These are phyloP conservation scores for Gnetum montanum DNA, from an alignment of 75 land plant species.

Conservation along the genomic window DNA sequence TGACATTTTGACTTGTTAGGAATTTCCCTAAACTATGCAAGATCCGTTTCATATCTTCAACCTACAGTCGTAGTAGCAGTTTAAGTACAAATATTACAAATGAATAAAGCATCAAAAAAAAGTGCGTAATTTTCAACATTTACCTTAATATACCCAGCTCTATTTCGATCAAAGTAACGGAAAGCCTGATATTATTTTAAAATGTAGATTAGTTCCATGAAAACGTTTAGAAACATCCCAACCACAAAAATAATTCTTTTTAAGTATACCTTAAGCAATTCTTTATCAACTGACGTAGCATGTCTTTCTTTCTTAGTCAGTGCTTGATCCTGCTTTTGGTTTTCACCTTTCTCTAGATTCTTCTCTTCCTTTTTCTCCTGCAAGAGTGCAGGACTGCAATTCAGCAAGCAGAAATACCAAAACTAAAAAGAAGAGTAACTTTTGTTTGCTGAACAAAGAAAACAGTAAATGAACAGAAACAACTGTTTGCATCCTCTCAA, in stretches of 20 bases:
- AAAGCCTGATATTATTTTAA: constrained; percentile 53
- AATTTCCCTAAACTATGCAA: constrained; percentile 78
- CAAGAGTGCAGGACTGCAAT: too few species aligned
- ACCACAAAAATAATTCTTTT: not conserved
- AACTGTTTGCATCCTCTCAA: too few species aligned
- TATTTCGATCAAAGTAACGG: constrained; percentile 78
- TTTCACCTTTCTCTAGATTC: constrained; percentile 3
- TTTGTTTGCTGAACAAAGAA: too few species aligned
- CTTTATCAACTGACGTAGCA: constrained; percentile 37
- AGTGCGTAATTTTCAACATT: not conserved
- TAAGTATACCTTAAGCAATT: constrained; percentile 37
- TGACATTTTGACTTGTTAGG: constrained; percentile 73
- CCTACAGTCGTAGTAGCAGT: constrained; percentile 39
- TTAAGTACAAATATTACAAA: not conserved
- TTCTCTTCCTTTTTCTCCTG: constrained; percentile 4
- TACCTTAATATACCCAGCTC: constrained; percentile 77
- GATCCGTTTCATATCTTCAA: constrained; percentile 81
- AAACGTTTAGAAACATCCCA: not conserved
- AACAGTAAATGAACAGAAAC: too few species aligned
- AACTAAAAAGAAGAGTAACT: too few species aligned
- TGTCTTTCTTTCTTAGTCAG: constrained; percentile 8
- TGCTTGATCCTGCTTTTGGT: too few species aligned
- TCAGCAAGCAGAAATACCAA: too few species aligned
- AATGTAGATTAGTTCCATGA: not conserved
- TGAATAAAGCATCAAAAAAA: not conserved